Conservation (phyloP, 441 rosid genomes). For the Heliophila coronopifolia region DNA sequence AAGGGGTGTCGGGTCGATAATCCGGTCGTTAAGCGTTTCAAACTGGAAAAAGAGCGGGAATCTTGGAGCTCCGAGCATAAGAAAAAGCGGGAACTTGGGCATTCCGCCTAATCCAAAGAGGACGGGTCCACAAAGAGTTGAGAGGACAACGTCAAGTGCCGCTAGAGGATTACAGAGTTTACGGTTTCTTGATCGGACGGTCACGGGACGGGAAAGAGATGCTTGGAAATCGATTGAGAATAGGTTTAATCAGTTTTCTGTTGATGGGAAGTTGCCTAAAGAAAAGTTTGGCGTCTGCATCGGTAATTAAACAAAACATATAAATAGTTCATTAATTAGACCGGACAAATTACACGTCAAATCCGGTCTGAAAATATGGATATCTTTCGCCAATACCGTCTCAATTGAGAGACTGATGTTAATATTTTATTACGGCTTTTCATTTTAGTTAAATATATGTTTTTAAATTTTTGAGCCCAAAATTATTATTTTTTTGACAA, state of each 20-base stretch:
- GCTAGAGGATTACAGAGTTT: slow-evolving; percentile 68
- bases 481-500: too few relatives aligned
- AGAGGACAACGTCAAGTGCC: slow-evolving; percentile 54
- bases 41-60: slow-evolving; percentile 29
- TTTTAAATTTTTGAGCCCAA: too few relatives aligned
- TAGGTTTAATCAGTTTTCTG: slow-evolving; percentile 54
- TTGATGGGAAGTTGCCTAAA: slow-evolving; percentile 41
- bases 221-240: slow-evolving; percentile 70
- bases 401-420: too few relatives aligned
- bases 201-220: slow-evolving; percentile 65
- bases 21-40: slow-evolving; percentile 31
- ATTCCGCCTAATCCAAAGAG: background rate
- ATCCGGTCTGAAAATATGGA: too few relatives aligned
- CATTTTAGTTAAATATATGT: too few relatives aligned
- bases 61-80: slow-evolving; percentile 18
- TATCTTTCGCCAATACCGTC: too few relatives aligned
- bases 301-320: slow-evolving; percentile 35
- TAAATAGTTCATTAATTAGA: background rate
- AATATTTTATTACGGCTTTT: too few relatives aligned
- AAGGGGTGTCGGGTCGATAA: slow-evolving; percentile 24
- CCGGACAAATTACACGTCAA: too few relatives aligned
- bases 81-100: slow-evolving; percentile 29
- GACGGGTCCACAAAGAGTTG: slow-evolving; percentile 34
- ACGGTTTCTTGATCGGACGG: slow-evolving; percentile 67
- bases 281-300: slow-evolving; percentile 73